Evolutionary conservation across 2,329 filamentous ascomycete species (phyloP), one percentile per base, ranked within the genome.

Genomic region (Escovopsis sp.): DNA sequence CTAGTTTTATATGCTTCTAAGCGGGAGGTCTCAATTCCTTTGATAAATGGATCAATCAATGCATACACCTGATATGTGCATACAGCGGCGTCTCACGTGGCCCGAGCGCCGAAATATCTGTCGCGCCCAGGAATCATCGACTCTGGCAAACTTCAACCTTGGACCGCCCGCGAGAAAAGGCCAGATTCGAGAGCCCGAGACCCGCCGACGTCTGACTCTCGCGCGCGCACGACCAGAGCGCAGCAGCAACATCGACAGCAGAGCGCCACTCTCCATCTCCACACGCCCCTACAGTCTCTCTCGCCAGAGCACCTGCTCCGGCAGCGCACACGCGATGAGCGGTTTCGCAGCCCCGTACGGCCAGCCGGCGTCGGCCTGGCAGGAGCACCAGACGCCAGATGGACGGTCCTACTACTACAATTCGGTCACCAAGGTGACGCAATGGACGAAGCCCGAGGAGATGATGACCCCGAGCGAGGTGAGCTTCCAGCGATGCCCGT

Each of bases 341-440:
- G 74, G 71, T 45, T 65, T 65, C 50, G 65, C 65, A 43, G 65
- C 64, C 52, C 61, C 63, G 41, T 66, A 58, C 48, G 65, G 65
- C 51, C 65, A 71, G 56, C 65, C 69, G 47, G 67, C 71, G 40
- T 62, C 68, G 43, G 58, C 74, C 35, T 95, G 88, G 88, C 79
- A 84, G 60, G 84, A 91, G 60, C 80, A 84, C 51, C 81, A 79
- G 51, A 84, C 81, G 50, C 66, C 79, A 3, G 87, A 94, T 55
- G 89, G 88, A 49, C 78, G 84, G 51, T 71, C 78, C 37, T 98
- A 98, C 62, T 98, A 93, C 61, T 94, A 88, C 69, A 94, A 98
- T 59, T 66, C 78, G 11, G 65, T 76, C 46, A 94, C 87, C 13
- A 93, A 93, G 58, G 76, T 73, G 48, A 96, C 91, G 29, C 82